Evolutionary conservation across 352 stramenopile genomes (phyloP).

Genomic region (Sclerospora graminicola): DNA sequence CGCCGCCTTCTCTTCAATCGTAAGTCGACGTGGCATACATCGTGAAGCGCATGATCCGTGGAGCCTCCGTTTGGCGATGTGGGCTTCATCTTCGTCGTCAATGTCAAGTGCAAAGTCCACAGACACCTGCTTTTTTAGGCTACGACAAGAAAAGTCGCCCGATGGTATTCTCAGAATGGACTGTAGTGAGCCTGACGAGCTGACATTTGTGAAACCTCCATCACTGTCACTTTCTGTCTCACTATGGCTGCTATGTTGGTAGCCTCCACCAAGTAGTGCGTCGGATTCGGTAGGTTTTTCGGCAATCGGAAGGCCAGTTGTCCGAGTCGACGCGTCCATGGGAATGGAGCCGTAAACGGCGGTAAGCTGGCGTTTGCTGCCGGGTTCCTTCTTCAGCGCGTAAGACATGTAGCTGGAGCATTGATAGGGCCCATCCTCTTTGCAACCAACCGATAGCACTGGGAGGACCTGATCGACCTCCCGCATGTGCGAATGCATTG

Average conservation of each 20-base stretch:
- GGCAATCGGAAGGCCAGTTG: conserved; percentile 4
- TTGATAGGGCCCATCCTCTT: conserved; percentile 12
- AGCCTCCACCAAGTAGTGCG: conserved; percentile 9
- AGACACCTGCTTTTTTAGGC: conserved; percentile 48
- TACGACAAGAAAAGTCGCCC: conserved; percentile 25
- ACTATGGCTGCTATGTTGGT: conserved; percentile 38
- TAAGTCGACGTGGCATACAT: conserved; percentile 58
- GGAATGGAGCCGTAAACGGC: conserved; percentile 35
- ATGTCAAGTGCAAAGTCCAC: conserved; percentile 63
- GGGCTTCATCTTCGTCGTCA: conserved; percentile 30
- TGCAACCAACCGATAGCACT: conserved; percentile 7
- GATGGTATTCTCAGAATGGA: conserved; percentile 60
- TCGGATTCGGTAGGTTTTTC: conserved; percentile 8
- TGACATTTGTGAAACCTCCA: conserved; percentile 34
- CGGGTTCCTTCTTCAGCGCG: conserved; percentile 13
- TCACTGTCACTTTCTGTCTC: conserved; percentile 78
- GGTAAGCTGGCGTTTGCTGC: conserved; percentile 8
- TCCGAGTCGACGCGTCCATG: background rate
- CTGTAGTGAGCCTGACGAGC: conserved; percentile 27
- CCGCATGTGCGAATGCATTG: conserved; percentile 12
- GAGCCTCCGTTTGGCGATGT: conserved; percentile 18
- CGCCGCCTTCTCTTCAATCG: conserved; percentile 64
- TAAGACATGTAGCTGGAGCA: conserved; percentile 24
- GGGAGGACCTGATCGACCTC: conserved; percentile 22
- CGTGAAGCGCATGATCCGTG: conserved; percentile 25